These are phyloP conservation scores for Nicotiana attenuata DNA, from an alignment of 257 asterid genomes.

Conservation along the genomic window DNA sequence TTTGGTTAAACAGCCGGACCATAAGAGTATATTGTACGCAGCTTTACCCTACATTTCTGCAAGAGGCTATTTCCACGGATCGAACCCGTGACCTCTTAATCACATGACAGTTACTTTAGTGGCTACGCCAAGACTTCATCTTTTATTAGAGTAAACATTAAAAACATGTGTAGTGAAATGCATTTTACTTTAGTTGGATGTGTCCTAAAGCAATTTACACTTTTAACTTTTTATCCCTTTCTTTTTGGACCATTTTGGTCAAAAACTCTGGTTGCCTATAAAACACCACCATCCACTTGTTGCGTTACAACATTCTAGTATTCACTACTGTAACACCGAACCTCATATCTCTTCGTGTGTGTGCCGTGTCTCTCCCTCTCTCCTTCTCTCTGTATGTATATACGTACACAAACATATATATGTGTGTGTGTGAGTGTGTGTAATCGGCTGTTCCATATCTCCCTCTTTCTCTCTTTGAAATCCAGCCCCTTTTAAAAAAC, in stretches of 20 bases:
- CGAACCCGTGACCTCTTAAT: too few relatives aligned
- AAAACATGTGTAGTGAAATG: neutral
- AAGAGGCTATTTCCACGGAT: too few relatives aligned
- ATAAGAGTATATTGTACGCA: too few relatives aligned
- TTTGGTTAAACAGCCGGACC: too few relatives aligned
- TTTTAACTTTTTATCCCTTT: neutral
- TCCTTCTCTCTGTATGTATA: neutral
- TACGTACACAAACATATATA: neutral
- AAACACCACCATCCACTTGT: neutral
- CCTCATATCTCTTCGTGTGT: slow-evolving; percentile 2
- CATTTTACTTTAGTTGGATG: neutral
- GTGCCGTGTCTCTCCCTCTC: neutral
- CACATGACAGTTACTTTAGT: too few relatives aligned
- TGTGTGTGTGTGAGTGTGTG: neutral
- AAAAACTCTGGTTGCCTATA: neutral
- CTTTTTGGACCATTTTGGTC: neutral
- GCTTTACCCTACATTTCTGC: too few relatives aligned
- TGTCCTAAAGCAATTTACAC: neutral
- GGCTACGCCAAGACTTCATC: too few relatives aligned
- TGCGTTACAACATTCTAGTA: neutral
- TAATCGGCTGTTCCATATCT: neutral
- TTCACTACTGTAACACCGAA: neutral
- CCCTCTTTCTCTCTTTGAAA: neutral
- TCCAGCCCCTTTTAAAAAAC: neutral
- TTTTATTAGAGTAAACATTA: neutral